Evolutionary conservation across 257 asterid genomes (phyloP), one percentile per base, ranked within the genome.

Genomic region (Salvia rosmarinus): DNA sequence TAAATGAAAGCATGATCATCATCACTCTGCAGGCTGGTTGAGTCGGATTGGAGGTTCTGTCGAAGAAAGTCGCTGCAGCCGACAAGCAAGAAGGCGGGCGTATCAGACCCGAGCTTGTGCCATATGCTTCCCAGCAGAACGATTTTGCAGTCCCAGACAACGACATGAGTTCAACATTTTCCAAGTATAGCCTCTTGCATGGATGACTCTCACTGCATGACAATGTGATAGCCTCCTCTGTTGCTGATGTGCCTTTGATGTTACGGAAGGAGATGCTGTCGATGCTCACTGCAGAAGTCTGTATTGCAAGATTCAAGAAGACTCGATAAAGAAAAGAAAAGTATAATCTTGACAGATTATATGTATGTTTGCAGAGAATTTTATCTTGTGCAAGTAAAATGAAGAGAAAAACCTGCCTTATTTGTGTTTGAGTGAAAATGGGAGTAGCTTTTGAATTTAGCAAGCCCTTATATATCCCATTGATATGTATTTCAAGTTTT

Each of bases 171-270:
- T 79, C 85, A 64, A 89, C 49, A 67, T 89, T 81, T 71, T 87
- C 85, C 39, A 89, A 65, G 60, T 78, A 58, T 56, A 89, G 13
- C 56, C 43, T 77, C 75, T 59, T 82, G 63, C 97, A 91, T 0
- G 97, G 95, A 30, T 70, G 76, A 77, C 61, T 79, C n/a, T 91
- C 92, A 10, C 96, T 89, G 58, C 97, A 91, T 16, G 82, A 78
- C 55, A 91, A 73, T 68, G 6, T 54, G 58, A 89, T 63, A 17
- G 92, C 95, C 74, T 80, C 86, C 75, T 82, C 87, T 6, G 87
- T 84, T 9, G 92, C 95, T 43, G 96, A 85, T 12, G 87, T 85
- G 50, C 96, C 97, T 56, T 65, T 83, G 74, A 91, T 89, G 50
- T 73, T 73, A 3, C 74, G 65, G 55, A 78, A 90, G 5, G 88